Percentiles rank a stretch among this genome's conserved stretches.
phyloP scores from a whole-genome alignment of 2,329 filamentous ascomycete genomes.

The Diaporthe citrichinensis region DNA sequence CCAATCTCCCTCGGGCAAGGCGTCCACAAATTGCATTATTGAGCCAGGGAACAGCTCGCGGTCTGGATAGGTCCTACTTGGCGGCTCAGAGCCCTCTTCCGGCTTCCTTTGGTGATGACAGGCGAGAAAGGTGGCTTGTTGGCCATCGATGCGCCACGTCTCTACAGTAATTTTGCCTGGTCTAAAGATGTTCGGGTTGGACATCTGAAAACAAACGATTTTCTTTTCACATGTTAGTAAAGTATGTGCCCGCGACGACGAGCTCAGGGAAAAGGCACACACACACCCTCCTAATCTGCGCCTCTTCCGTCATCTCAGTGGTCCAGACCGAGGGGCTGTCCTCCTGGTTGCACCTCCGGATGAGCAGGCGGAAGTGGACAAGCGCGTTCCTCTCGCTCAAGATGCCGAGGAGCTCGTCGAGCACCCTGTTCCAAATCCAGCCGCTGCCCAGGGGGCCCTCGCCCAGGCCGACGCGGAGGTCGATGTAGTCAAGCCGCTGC shows the following conservation, averaged over 20 bases:
- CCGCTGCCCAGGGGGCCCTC: conserved; percentile 47
- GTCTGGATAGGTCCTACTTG: conserved; percentile 35
- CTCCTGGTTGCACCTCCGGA: conserved; percentile 47
- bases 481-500: conserved; percentile 50
- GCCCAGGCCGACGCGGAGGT: conserved; percentile 51
- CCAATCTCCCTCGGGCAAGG: conserved; percentile 11
- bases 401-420: conserved; percentile 47
- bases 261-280: not conserved
- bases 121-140: conserved; percentile 18
- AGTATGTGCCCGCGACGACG: not conserved
- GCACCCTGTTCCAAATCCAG: conserved; percentile 47
- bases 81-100: not conserved
- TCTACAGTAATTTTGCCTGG: conserved; percentile 30
- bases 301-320: not conserved
- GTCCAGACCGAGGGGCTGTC: conserved; percentile 1
- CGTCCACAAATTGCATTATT: conserved; percentile 38
- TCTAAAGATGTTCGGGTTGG: conserved; percentile 34
- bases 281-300: conserved; percentile 22
- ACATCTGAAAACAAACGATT: conserved; percentile 6
- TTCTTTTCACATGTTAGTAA: conserved; percentile 26
- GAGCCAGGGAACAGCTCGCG: conserved; percentile 41
- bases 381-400: conserved; percentile 48
- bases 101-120: not conserved
- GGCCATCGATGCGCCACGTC: conserved; percentile 37
- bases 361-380: conserved; percentile 49